Evolutionary conservation across 2,329 filamentous ascomycete genomes (phyloP).

Genomic region (Capronia coronata): DNA sequence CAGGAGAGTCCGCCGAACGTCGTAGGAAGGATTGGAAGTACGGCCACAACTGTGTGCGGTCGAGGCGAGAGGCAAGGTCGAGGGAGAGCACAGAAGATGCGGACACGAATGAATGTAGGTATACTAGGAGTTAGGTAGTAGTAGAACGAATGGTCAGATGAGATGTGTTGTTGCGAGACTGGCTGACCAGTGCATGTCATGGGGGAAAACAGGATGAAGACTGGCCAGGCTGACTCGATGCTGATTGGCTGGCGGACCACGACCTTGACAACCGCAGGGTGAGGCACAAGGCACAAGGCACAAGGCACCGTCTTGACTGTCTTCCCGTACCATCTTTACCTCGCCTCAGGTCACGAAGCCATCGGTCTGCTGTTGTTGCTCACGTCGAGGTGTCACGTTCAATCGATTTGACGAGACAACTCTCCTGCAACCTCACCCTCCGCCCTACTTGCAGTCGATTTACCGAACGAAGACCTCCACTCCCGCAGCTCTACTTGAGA

Average conservation of each 20-base stretch:
- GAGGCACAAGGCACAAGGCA: too few relatives aligned
- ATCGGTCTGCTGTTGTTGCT: neutral
- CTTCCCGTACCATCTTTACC: neutral
- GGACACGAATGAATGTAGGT: neutral
- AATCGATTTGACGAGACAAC: neutral
- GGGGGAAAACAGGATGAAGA: conserved; percentile 1
- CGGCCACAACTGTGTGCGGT: neutral
- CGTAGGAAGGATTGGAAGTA: neutral
- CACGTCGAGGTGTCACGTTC: neutral
- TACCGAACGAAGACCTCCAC: neutral
- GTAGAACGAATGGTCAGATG: neutral
- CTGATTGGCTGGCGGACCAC: neutral
- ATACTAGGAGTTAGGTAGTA: too few relatives aligned
- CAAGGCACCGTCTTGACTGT: neutral
- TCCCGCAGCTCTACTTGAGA: neutral
- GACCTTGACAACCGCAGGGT: neutral
- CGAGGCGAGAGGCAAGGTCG: neutral
- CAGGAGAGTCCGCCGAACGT: neutral
- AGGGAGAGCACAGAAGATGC: neutral
- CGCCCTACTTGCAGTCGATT: neutral
- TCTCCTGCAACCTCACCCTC: too few relatives aligned
- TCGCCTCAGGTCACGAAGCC: conserved; percentile 1
- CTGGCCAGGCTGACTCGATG: neutral
- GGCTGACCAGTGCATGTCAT: conserved; percentile 2
- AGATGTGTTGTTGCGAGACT: neutral